phyloP scores from a whole-genome alignment of 2,329 filamentous ascomycete species.

The Paraphaeosphaeria sporulosa region DNA sequence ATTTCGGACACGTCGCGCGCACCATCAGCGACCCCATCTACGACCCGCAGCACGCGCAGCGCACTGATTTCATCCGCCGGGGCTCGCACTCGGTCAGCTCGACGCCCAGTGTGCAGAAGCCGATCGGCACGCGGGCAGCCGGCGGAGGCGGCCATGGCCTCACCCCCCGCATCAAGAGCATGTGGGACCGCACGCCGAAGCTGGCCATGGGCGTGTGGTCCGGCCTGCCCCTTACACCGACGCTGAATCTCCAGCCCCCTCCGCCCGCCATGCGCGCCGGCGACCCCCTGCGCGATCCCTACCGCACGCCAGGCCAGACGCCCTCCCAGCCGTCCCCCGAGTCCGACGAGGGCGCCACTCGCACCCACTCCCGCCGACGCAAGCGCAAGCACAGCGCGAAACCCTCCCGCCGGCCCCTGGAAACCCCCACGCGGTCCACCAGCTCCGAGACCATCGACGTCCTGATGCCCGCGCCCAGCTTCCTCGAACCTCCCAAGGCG shows the following conservation, averaged over 20 bases:
- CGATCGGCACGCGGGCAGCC: constrained; percentile 26
- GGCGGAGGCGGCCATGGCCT: constrained; percentile 23
- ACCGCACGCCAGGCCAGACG: constrained; percentile 39
- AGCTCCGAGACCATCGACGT: constrained; percentile 56
- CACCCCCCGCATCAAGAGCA: constrained; percentile 43
- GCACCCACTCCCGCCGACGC: constrained; percentile 20
- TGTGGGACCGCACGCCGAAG: constrained; percentile 46
- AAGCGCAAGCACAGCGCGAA: constrained; percentile 9
- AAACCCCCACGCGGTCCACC: constrained; percentile 30
- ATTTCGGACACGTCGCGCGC: constrained; percentile 48
- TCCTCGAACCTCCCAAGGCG: constrained; percentile 41
- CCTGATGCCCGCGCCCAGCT: constrained; percentile 49
- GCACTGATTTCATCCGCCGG: constrained; percentile 48
- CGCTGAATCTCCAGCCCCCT: constrained; percentile 19
- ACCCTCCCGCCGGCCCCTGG: constrained; percentile 8
- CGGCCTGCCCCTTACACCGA: constrained; percentile 26
- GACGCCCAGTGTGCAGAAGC: constrained; percentile 34
- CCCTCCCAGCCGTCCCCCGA: constrained; percentile 17
- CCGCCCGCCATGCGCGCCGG: constrained; percentile 38
- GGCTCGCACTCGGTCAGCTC: constrained; percentile 34
- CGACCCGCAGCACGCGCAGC: constrained; percentile 43
- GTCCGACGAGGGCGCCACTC: constrained; percentile 18
- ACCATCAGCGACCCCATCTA: constrained; percentile 51
- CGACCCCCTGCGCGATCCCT: constrained; percentile 34
- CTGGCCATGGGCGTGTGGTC: constrained; percentile 38